Conservation (phyloP, 495 filamentous ascomycete genomes). For the Niebla homalea region DNA sequence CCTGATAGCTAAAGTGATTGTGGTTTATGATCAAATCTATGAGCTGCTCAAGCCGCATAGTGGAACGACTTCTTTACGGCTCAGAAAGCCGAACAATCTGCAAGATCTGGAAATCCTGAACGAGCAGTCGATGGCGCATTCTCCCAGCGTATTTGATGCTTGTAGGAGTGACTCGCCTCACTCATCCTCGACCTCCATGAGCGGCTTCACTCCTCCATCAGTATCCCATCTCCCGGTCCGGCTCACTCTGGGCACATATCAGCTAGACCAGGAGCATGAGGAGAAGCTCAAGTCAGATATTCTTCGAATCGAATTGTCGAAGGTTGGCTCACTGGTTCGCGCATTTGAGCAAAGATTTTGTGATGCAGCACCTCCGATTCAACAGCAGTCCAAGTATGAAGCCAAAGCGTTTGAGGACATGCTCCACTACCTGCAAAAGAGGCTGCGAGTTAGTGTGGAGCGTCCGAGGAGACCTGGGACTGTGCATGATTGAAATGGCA, state of each 20-base stretch:
- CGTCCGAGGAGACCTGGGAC: background rate
- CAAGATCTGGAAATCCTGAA: too few relatives aligned
- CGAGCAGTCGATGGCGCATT: too few relatives aligned
- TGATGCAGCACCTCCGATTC: background rate
- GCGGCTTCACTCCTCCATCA: background rate
- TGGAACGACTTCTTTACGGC: background rate
- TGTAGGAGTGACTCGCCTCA: background rate
- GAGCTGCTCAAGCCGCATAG: background rate
- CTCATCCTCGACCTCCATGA: background rate
- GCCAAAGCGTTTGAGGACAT: constrained; percentile 2
- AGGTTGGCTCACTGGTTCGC: background rate
- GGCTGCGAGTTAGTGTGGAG: constrained; percentile 1
- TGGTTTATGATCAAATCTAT: background rate
- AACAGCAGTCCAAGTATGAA: background rate
- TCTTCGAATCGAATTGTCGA: constrained; percentile 2
- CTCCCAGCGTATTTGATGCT: too few relatives aligned
- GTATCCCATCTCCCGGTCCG: background rate
- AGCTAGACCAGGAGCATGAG: constrained; percentile 2
- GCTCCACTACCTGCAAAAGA: constrained; percentile 2
- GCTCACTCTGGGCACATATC: constrained; percentile 3
- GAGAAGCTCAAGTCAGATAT: constrained; percentile 7
- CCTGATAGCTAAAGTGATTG: constrained; percentile 2
- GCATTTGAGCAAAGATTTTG: constrained; percentile 3
- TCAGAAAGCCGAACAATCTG: background rate
- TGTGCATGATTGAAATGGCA: background rate